A percentile compares a stretch with the other conserved stretches of the same genome.
These are phyloP conservation scores for Boletellus ananiceps DNA, from an alignment of 768 basidiomycete genomes.

Conservation along the genomic window DNA sequence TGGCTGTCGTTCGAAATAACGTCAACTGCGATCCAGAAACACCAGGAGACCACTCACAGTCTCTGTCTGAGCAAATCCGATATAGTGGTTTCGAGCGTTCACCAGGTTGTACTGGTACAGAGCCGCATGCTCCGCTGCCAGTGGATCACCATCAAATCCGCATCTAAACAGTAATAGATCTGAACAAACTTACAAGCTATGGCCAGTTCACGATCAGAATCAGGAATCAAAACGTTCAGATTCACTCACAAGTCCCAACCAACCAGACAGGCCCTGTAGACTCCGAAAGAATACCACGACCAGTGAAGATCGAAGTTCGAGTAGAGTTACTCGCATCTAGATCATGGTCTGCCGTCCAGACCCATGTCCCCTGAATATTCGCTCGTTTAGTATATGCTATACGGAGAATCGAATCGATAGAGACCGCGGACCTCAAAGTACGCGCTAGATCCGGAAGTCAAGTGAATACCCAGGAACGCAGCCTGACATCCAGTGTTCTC, in stretches of 20 bases:
- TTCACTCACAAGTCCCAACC: slow-evolving; percentile 53
- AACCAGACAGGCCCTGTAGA: slow-evolving; percentile 77
- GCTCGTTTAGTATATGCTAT: not conserved
- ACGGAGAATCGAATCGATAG: not conserved
- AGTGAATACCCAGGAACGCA: slow-evolving; percentile 62
- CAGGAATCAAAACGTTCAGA: not conserved
- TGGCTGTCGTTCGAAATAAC: slow-evolving; percentile 26
- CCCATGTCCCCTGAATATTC: slow-evolving; percentile 57
- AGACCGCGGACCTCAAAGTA: slow-evolving; percentile 53
- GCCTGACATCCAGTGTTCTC: slow-evolving; percentile 48
- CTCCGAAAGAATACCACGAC: slow-evolving; percentile 70
- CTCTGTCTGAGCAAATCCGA: slow-evolving; percentile 50
- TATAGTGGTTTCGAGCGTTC: slow-evolving; percentile 43
- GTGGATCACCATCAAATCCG: not conserved
- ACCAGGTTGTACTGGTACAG: slow-evolving; percentile 47
- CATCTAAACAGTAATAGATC: not conserved
- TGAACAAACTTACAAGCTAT: slow-evolving; percentile 21
- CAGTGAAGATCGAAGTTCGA: slow-evolving; percentile 54
- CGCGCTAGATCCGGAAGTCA: slow-evolving; percentile 50
- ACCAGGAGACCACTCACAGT: slow-evolving; percentile 28
- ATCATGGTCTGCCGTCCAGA: slow-evolving; percentile 74
- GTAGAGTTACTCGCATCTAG: slow-evolving; percentile 47
- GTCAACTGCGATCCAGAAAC: not conserved
- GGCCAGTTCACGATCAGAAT: not conserved
- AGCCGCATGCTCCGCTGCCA: slow-evolving; percentile 41